A percentile compares a stretch with the other conserved stretches of the same genome.
Conservation (phyloP, 2,329 filamentous ascomycete species). For the Scedosporium minutisporum region DNA sequence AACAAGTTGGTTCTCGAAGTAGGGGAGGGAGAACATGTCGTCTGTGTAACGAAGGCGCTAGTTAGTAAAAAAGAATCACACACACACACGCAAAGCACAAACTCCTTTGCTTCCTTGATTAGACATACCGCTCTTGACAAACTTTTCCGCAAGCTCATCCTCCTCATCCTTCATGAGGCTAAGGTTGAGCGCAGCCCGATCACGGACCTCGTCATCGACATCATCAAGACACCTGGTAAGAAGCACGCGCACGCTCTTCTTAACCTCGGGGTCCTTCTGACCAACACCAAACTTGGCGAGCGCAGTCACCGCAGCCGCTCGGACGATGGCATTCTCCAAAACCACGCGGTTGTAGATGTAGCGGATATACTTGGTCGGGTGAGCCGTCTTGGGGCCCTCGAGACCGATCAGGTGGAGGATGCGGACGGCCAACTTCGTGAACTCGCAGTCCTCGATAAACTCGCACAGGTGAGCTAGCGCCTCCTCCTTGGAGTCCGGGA, state of each 20-base stretch:
- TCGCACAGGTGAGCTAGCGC: constrained; percentile 93
- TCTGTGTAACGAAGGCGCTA: constrained; percentile 46
- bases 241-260: constrained; percentile 87
- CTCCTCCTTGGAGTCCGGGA: constrained; percentile 73
- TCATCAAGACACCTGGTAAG: constrained; percentile 92
- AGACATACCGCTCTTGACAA: constrained; percentile 78
- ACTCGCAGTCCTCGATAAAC: constrained; percentile 99
- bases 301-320: constrained; percentile 90
- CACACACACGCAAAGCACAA: too few relatives aligned
- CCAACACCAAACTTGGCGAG: constrained; percentile 95
- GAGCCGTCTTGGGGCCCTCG: constrained; percentile 88
- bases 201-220: constrained; percentile 93
- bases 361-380: constrained; percentile 96
- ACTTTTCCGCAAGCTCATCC: constrained; percentile 73
- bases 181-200: constrained; percentile 87
- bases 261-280: constrained; percentile 92
- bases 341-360: constrained; percentile 99
- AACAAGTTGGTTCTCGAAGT: constrained; percentile 93
- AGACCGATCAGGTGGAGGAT: constrained; percentile 89
- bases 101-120: too few relatives aligned
- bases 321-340: constrained; percentile 89
- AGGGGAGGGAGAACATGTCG: constrained; percentile 87
- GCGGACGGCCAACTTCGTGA: constrained; percentile 92
- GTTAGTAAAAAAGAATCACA: not conserved
- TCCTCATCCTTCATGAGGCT: constrained; percentile 88